A percentile compares a stretch with the other conserved stretches of the same genome.
Conservation (phyloP, 495 filamentous ascomycete species). For the Aspergillus sclerotiicarbonarius region DNA sequence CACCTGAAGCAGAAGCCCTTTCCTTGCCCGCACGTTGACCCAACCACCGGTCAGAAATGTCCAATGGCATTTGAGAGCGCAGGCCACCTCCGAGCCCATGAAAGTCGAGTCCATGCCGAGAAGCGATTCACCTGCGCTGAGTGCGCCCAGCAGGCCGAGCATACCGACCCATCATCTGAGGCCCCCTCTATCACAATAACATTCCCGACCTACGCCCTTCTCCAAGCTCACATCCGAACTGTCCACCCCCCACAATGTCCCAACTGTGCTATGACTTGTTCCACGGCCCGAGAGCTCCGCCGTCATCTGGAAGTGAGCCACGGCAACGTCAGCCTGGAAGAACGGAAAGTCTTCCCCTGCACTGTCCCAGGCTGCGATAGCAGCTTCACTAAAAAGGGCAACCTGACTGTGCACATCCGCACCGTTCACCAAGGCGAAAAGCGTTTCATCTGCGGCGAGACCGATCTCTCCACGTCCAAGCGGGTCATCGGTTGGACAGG, state of each 20-base stretch:
- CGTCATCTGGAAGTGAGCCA: constrained; percentile 71
- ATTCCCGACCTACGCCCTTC: constrained; percentile 67
- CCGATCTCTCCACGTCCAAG: constrained; percentile 55
- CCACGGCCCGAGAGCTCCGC: constrained; percentile 58
- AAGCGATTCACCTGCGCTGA: constrained; percentile 70
- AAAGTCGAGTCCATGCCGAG: constrained; percentile 65
- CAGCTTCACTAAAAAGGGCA: constrained; percentile 73
- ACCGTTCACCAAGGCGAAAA: constrained; percentile 67
- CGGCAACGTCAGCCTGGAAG: constrained; percentile 56
- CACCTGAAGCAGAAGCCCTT: constrained; percentile 71
- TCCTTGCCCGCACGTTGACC: constrained; percentile 58
- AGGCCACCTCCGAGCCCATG: constrained; percentile 66
- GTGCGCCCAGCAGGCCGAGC: constrained; percentile 46
- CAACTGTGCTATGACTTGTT: constrained; percentile 65
- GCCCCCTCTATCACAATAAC: constrained; percentile 31
- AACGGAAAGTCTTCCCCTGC: constrained; percentile 63
- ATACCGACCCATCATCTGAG: constrained; percentile 16
- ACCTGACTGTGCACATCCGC: constrained; percentile 74
- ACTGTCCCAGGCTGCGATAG: constrained; percentile 62
- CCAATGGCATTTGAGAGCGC: constrained; percentile 67
- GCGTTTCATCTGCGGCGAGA: constrained; percentile 70
- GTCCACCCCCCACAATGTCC: constrained; percentile 73
- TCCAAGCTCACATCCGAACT: constrained; percentile 68
- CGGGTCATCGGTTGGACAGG: constrained; percentile 64
- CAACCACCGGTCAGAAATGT: constrained; percentile 59